Evolutionary conservation across 2,329 filamentous ascomycete species (phyloP).

Genomic region (Talaromyces sp.): DNA sequence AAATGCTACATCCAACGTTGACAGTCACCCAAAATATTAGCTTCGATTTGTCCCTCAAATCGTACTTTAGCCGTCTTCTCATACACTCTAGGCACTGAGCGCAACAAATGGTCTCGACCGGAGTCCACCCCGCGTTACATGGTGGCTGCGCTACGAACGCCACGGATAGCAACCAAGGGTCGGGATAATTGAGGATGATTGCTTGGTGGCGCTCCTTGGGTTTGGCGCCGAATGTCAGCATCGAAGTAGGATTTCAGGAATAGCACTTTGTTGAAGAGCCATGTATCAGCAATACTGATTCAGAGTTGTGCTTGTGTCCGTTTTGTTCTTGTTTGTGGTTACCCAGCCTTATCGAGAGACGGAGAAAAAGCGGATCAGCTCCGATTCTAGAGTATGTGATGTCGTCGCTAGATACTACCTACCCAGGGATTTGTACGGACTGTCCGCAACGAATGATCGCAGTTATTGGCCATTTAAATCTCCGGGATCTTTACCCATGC

Average conservation of each 20-base stretch:
- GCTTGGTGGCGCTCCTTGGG: background rate
- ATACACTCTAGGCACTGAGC: background rate
- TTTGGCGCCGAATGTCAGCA: background rate
- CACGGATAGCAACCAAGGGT: background rate
- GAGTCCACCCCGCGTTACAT: conserved; percentile 2
- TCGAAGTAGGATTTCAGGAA: background rate
- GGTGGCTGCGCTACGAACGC: conserved; percentile 7
- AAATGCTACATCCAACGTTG: background rate
- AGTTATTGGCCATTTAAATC: background rate
- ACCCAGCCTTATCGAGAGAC: background rate
- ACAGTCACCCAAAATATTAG: background rate
- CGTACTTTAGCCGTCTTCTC: background rate
- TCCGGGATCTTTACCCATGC: background rate
- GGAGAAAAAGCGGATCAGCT: background rate
- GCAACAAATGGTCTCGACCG: background rate
- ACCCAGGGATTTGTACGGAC: background rate
- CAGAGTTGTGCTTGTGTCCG: background rate
- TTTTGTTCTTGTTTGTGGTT: background rate
- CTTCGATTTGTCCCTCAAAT: background rate
- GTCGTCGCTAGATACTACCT: background rate
- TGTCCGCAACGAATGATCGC: background rate
- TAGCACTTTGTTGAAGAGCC: background rate
- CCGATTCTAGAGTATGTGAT: background rate
- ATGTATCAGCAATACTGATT: too few species aligned
- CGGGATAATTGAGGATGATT: background rate